phyloP scores from a whole-genome alignment of 2,329 filamentous ascomycete genomes.

The Ophiostoma australiae region DNA sequence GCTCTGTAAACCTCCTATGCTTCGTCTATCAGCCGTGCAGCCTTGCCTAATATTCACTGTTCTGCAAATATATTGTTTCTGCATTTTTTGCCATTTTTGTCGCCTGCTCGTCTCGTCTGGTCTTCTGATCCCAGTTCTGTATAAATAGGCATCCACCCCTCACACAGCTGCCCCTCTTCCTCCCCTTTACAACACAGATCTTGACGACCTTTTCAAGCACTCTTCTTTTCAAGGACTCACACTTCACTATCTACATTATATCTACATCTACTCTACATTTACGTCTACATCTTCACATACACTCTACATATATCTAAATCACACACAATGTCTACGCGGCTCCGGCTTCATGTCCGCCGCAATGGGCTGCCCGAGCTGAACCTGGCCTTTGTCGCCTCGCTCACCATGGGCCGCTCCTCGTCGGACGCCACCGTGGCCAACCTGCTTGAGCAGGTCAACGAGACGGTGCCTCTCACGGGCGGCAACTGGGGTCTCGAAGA shows the following conservation, averaged over 20 bases:
- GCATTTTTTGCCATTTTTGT: neutral
- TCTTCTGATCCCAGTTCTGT: neutral
- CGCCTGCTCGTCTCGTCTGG: neutral
- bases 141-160: neutral
- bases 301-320: too few relatives aligned
- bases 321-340: constrained; percentile 43
- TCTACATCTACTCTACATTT: neutral
- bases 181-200: neutral
- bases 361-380: constrained; percentile 67
- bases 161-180: neutral
- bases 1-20: neutral
- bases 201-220: neutral
- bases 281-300: neutral
- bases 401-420: constrained; percentile 28
- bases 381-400: constrained; percentile 62
- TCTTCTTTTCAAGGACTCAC: neutral
- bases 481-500: constrained; percentile 82
- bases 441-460: constrained; percentile 73
- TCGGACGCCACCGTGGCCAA: constrained; percentile 64
- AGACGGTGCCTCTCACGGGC: constrained; percentile 74
- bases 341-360: constrained; percentile 67
- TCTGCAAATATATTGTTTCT: neutral
- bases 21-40: neutral
- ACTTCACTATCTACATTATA: neutral
- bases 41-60: neutral